Percentiles rank a stretch among this genome's conserved stretches.
phyloP scores from a whole-genome alignment of 2,329 filamentous ascomycete genomes.

The Microdochium nivale region DNA sequence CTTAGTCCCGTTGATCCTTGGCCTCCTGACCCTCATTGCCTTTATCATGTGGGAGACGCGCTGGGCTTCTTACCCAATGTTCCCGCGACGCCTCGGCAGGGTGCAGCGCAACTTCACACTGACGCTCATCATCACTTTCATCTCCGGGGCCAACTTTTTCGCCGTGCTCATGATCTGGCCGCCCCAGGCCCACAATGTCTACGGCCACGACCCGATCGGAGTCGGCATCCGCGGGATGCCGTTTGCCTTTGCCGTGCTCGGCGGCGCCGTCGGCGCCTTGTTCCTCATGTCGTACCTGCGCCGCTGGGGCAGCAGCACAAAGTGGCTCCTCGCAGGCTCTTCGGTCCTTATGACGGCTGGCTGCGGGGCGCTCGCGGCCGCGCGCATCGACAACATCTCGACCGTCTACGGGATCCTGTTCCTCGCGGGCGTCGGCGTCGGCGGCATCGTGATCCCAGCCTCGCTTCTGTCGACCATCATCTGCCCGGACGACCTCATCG shows the following conservation, averaged over 20 bases:
- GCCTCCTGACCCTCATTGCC: slow-evolving; percentile 24
- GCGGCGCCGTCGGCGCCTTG: slow-evolving; percentile 50
- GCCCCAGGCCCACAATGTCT: slow-evolving; percentile 56
- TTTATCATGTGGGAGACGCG: slow-evolving; percentile 27
- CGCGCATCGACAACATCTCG: slow-evolving; percentile 40
- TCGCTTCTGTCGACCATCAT: slow-evolving; percentile 63
- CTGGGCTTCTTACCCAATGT: slow-evolving; percentile 31
- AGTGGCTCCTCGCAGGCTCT: slow-evolving; percentile 48
- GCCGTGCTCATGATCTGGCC: slow-evolving; percentile 52
- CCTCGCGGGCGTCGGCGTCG: slow-evolving; percentile 55
- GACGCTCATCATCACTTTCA: slow-evolving; percentile 48
- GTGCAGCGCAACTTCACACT: slow-evolving; percentile 40
- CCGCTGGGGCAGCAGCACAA: slow-evolving; percentile 48
- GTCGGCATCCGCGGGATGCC: slow-evolving; percentile 59
- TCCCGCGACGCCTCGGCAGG: slow-evolving; percentile 27
- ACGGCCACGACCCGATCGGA: slow-evolving; percentile 53
- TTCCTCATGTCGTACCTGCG: slow-evolving; percentile 37
- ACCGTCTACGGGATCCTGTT: slow-evolving; percentile 49
- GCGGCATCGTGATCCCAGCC: slow-evolving; percentile 58
- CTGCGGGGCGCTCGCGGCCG: slow-evolving; percentile 43
- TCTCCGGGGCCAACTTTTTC: slow-evolving; percentile 51
- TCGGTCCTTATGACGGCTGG: slow-evolving; percentile 58
- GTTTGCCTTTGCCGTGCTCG: slow-evolving; percentile 54
- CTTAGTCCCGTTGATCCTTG: slow-evolving; percentile 30
- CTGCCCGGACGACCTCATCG: slow-evolving; percentile 62